phyloP scores from a whole-genome alignment of 2,329 filamentous ascomycete genomes.

The Alternaria arbusti region DNA sequence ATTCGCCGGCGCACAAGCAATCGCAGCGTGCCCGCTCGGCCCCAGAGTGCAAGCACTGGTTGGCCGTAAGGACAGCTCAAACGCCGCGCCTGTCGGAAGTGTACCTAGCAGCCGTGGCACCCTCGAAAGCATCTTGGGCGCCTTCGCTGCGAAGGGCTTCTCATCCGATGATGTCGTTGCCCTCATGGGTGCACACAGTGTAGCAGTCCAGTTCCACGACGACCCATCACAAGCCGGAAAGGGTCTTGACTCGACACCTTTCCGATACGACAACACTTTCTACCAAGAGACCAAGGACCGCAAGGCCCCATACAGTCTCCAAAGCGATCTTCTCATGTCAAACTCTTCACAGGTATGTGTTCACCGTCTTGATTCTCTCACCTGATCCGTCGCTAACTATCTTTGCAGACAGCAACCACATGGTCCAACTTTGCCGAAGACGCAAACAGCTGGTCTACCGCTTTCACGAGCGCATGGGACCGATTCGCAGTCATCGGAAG shows the following conservation, averaged over 20 bases:
- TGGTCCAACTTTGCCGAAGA: slow-evolving; percentile 27
- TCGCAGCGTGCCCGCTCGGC: slow-evolving; percentile 30
- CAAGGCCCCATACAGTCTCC: slow-evolving; percentile 32
- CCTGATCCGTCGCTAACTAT: not conserved
- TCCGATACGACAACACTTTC: slow-evolving; percentile 35
- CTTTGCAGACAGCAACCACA: slow-evolving; percentile 16
- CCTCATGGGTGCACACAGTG: slow-evolving; percentile 41
- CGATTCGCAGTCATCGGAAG: slow-evolving; percentile 31
- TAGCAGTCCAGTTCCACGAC: slow-evolving; percentile 33
- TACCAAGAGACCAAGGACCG: slow-evolving; percentile 37
- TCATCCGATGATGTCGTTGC: slow-evolving; percentile 39
- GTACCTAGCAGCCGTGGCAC: slow-evolving; percentile 25
- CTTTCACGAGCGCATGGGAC: slow-evolving; percentile 31
- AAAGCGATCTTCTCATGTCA: slow-evolving; percentile 28
- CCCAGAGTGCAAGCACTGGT: slow-evolving; percentile 28
- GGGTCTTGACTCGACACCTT: slow-evolving; percentile 38
- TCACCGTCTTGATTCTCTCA: not conserved
- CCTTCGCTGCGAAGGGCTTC: slow-evolving; percentile 39
- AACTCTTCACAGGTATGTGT: slow-evolving; percentile 24
- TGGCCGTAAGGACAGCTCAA: slow-evolving; percentile 27
- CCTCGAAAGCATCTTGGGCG: slow-evolving; percentile 20
- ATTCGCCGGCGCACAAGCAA: slow-evolving; percentile 32
- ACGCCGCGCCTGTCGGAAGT: slow-evolving; percentile 16
- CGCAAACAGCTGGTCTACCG: slow-evolving; percentile 21
- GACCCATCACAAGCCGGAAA: slow-evolving; percentile 30